Base-by-base conservation (phyloP, 177 flowering plant genomes). In the Vitis hybrid region DNA sequence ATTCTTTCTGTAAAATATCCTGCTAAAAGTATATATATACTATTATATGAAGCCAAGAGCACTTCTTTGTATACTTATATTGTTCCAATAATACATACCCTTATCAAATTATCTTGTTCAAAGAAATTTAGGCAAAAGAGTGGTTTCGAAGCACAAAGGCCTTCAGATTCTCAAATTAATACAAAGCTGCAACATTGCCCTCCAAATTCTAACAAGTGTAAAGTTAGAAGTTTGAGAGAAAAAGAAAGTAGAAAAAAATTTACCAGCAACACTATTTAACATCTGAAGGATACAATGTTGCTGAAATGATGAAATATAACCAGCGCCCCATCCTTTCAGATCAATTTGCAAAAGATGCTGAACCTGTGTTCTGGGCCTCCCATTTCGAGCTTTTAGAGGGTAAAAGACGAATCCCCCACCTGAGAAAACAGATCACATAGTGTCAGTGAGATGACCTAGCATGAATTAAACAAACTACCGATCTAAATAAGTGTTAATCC, bases 331-430 rank as follows among this genome's bases (percentile, higher is more conserved):
- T 11, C 99, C 99, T 79, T 96, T 96, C 70, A 92, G 78, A 84
- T 96, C 99, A 77, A 96, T 89, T 79, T 96, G 99, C 97, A 96
- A 89, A 68, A 96, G 98, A 81, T 93, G 97, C 78, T 96, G 99
- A 49, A 96, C 99, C 80, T 90, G 92, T 49, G 98, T 73, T 77
- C 99, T 83, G 48, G 99, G 94, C 75, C 81, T 86, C 66, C 99
- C 98, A 82, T 89, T 86, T 68, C 87, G 89, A 70, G 98, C 70
- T 79, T 93, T 96, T 60, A 96, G 71, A 55, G 99, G 97, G 51
- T 94, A 89, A 66, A 96, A 89, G 72, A 88, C 88, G 73, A 78
- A 96, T 56, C 99, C 99, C 68, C 99, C 99, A 86, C 99, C 99
- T 94, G 83, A 67, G 59, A 77, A 65, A 60, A 62, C 10, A 39